Percentiles rank a stretch among this genome's conserved stretches.
These are phyloP conservation scores for Limnanthes douglasii DNA, from an alignment of 345 rosid genomes.

Conservation along the genomic window DNA sequence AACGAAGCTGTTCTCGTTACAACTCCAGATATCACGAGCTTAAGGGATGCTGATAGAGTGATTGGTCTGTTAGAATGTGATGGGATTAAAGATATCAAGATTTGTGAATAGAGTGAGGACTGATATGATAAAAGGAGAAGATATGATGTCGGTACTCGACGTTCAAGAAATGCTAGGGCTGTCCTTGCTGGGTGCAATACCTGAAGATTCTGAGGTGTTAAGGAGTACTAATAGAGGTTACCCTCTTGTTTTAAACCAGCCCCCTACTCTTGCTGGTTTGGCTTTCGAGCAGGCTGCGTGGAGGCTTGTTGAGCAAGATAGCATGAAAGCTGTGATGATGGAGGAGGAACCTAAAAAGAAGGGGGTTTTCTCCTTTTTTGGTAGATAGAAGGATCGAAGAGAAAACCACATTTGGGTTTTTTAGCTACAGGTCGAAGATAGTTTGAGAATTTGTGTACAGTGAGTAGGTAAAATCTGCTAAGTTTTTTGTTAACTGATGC, in stretches of 20 bases:
- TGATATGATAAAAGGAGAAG: slow-evolving; percentile 96
- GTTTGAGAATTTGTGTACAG: no score
- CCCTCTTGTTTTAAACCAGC: slow-evolving; percentile 79
- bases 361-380: slow-evolving; percentile 83
- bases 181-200: slow-evolving; percentile 69
- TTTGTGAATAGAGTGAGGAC: slow-evolving; percentile 88
- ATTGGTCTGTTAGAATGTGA: slow-evolving; percentile 83
- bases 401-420: no score
- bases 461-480: no score
- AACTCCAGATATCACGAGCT: slow-evolving; percentile 81
- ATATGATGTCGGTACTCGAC: slow-evolving; percentile 95
- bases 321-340: slow-evolving; percentile 90
- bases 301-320: slow-evolving; percentile 98
- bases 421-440: no score
- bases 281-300: slow-evolving; percentile 98
- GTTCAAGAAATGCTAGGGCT: slow-evolving; percentile 92
- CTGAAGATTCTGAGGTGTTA: slow-evolving; percentile 86
- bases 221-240: slow-evolving; percentile 87
- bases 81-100: slow-evolving; percentile 83
- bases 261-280: slow-evolving; percentile 87
- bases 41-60: slow-evolving; percentile 83
- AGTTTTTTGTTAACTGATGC: no score
- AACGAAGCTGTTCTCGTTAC: slow-evolving; percentile 83
- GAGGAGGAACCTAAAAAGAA: slow-evolving; percentile 92
- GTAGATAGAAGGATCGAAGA: slow-evolving; percentile 30